Conservation (phyloP, 2,329 filamentous ascomycete species). For the Colletotrichum sp. region DNA sequence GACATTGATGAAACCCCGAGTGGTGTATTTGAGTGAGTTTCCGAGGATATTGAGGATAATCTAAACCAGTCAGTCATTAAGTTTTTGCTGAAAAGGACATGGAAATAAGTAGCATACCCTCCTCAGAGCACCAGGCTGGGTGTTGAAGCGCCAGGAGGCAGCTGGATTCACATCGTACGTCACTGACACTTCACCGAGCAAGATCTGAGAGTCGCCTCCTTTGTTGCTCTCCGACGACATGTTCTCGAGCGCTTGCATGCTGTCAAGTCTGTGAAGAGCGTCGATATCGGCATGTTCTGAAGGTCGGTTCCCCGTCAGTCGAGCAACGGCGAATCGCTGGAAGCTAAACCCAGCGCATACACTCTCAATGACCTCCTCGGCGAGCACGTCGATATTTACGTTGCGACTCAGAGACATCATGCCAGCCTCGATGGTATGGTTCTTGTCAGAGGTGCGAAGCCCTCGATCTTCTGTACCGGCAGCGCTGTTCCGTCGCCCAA, state of each 20-base stretch:
- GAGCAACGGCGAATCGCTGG: constrained; percentile 24
- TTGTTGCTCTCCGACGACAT: constrained; percentile 1
- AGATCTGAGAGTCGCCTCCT: not conserved
- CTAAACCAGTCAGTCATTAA: constrained; percentile 27
- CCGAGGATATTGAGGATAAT: constrained; percentile 69
- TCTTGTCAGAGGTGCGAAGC: not conserved
- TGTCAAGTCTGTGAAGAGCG: constrained; percentile 14
- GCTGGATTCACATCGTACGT: constrained; percentile 54
- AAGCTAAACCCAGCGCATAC: constrained; percentile 41
- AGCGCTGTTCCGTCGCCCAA: not conserved
- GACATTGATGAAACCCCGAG: constrained; percentile 33
- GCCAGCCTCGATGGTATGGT: constrained; percentile 13
- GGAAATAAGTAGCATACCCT: not conserved
- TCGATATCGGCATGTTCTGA: constrained; percentile 5
- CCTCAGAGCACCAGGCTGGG: constrained; percentile 53
- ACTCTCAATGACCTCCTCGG: constrained; percentile 44
- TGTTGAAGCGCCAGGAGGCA: constrained; percentile 56
- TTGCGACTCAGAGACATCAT: constrained; percentile 27
- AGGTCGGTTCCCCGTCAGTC: not conserved
- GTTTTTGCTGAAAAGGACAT: too few relatives aligned
- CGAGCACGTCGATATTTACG: constrained; percentile 34
- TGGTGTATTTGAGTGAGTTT: constrained; percentile 68
- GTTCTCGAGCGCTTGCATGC: constrained; percentile 21
- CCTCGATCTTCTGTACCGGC: constrained; percentile 5
- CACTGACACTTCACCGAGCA: constrained; percentile 40